Evolutionary conservation across 345 rosid species (phyloP), one percentile per base, ranked within the genome.

Genomic region (Tarenaya hassleriana): DNA sequence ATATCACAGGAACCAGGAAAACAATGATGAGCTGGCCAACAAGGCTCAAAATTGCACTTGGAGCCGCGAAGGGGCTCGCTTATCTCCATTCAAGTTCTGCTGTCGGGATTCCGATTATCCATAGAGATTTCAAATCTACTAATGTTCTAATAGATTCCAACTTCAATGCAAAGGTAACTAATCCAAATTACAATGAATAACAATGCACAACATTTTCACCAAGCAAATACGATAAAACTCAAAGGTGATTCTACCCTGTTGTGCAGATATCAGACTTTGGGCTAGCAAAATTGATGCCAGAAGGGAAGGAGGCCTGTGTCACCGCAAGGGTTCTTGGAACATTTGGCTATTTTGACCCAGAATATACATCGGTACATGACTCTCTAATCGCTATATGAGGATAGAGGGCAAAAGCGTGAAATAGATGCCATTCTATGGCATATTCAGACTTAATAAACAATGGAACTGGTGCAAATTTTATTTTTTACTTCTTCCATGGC

Each of bases 291-390:
- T 50, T 90, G 67, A 86, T 90, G 97, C 97, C 96, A 47, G 92
- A 74, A 45, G 97, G 96, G 45, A 85, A 84, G 69, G 96, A 90
- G 44, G 76, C 60, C 10, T 75, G 73, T 33, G 82, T 83, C 48
- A 86, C 97, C 16, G 97, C 97, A 14, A 78, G 86, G 66, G 92
- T 90, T 75, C 87, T 90, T 4, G 97, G 97, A 51, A 90, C 97
- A 17, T 90, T 90, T 41, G 97, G 97, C 72, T 90, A 90, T 62
- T 90, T 90, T 9, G 97, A 90, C 53, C 96, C 97, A 18, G 96
- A 90, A 66, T 90, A 90, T 53, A 86, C 97, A 61, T 84, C 97
- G 56, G 97, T 90, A 7, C 57, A 64, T 56, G 29, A 43, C 32
- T 47, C 21, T 33, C 16, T 33, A 33, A n/a, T 44, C 33, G 12